Conservation (phyloP, 1,284 basidiomycete species). For the Ustilago lituana region DNA sequence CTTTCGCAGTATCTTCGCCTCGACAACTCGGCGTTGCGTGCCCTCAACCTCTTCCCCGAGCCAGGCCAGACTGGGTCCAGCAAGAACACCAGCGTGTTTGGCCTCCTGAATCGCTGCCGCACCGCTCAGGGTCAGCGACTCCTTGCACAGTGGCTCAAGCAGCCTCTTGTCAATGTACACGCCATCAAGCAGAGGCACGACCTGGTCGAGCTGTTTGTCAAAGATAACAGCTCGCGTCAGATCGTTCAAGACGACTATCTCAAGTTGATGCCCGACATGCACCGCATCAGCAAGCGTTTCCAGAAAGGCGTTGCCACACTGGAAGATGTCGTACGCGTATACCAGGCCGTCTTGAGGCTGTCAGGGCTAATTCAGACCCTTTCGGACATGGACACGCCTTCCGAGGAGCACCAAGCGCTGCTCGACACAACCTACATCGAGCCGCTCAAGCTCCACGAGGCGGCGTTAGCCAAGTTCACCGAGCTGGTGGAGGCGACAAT, state of each 20-base stretch:
- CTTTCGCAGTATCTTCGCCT: conserved; percentile 93
- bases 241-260: conserved; percentile 84
- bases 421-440: conserved; percentile 53
- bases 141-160: conserved; percentile 93
- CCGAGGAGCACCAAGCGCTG: conserved; percentile 26
- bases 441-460: conserved; percentile 42
- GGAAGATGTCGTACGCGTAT: conserved; percentile 95
- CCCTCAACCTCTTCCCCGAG: conserved; percentile 85
- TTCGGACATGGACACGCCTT: conserved; percentile 68
- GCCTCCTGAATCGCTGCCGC: conserved; percentile 92
- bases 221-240: conserved; percentile 78
- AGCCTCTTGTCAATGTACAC: conserved; percentile 92
- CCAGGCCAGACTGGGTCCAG: conserved; percentile 45
- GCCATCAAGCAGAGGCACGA: conserved; percentile 74
- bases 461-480: conserved; percentile 72
- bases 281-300: conserved; percentile 90
- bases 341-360: conserved; percentile 77
- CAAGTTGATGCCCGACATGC: conserved; percentile 91
- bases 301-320: conserved; percentile 83
- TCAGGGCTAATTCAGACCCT: conserved; percentile 77
- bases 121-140: conserved; percentile 93
- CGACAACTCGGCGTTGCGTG: conserved; percentile 91
- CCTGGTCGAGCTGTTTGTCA: conserved; percentile 85
- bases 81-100: conserved; percentile 76
- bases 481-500: conserved; percentile 97